Evolutionary conservation across 2,329 filamentous ascomycete species (phyloP), one percentile per base, ranked within the genome.

Genomic region (Penicillium sp.): DNA sequence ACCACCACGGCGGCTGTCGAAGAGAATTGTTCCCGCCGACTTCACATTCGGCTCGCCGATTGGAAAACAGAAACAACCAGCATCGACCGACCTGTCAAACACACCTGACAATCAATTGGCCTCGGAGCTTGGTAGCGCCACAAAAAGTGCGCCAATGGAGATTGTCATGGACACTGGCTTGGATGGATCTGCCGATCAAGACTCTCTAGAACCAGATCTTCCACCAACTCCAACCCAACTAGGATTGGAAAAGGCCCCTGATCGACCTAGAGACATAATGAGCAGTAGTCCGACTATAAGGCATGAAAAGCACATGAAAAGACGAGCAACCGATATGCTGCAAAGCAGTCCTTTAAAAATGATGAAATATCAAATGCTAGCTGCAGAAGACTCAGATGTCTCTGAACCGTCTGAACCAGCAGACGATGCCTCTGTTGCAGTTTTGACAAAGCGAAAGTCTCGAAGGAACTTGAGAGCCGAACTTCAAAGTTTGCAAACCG

Each of bases 161-260:
- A n/a, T 28, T 9, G 51, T 54, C 25, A 28, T 46, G 23, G 42
- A 41, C 12, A 33, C 37, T 11, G 47, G 52, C 13, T 35, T 50
- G 4, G 52, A 45, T 18, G 38, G 38, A 17, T 46, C 52, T 6
- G 40, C 55, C 37, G 49, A 56, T 12, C 53, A 58, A 8, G 60
- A 60, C 5, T 47, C 56, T n/a, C 70, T 70, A 11, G 79, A 84
- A 50, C 80, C 80, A 1, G 78, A 82, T 32, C 67, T 85, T 4
- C 82, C 81, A 10, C 64, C 65, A n/a, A 68, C 65, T 6, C 66
- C 66, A 17, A 64, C 65, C 11, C 59, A 68, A 41, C 39, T 68
- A 15, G 63, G 64, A 5, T 42, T 67, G 22, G 60, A 63, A 43
- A 58, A 53, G 22, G 56, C 58, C 4, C 57, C 57, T 0, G 56